These are phyloP conservation scores for Zymoseptoria brevis DNA, from an alignment of 2,329 filamentous ascomycete species.

Conservation along the genomic window DNA sequence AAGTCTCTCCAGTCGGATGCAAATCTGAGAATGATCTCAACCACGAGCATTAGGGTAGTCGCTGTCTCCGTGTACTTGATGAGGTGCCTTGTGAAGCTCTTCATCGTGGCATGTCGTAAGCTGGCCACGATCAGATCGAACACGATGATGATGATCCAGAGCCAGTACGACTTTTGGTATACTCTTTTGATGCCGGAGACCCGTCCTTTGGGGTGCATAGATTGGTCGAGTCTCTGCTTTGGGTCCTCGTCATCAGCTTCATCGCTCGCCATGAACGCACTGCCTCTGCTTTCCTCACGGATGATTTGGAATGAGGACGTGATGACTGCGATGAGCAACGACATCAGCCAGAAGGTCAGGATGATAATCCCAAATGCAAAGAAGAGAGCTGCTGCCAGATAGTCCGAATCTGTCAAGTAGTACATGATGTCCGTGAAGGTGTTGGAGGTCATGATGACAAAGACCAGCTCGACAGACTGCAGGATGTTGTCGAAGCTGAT, in stretches of 20 bases:
- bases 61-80: slow-evolving; percentile 66
- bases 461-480: slow-evolving; percentile 86
- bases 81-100: slow-evolving; percentile 49
- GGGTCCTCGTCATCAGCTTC: slow-evolving; percentile 29
- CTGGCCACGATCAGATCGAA: slow-evolving; percentile 74
- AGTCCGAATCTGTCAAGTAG: slow-evolving; percentile 84
- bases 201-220: slow-evolving; percentile 3
- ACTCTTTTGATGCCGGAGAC: slow-evolving; percentile 54
- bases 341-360: slow-evolving; percentile 92
- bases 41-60: slow-evolving; percentile 67
- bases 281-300: slow-evolving; percentile 86
- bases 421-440: slow-evolving; percentile 95
- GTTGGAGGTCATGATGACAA: slow-evolving; percentile 97
- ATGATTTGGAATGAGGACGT: slow-evolving; percentile 98
- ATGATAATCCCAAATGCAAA: slow-evolving; percentile 70
- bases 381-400: slow-evolving; percentile 74
- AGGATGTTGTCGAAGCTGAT: slow-evolving; percentile 93
- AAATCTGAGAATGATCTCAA: slow-evolving; percentile 78
- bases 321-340: slow-evolving; percentile 90
- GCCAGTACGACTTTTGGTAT: slow-evolving; percentile 63
- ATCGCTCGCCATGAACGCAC: slow-evolving; percentile 78
- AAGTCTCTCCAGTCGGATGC: slow-evolving; percentile 73
- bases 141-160: slow-evolving; percentile 76
- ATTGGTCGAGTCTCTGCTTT: not conserved
- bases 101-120: slow-evolving; percentile 69